These are phyloP conservation scores for Globisporangium carolinianum DNA, from an alignment of 352 stramenopile species.

Conservation along the genomic window DNA sequence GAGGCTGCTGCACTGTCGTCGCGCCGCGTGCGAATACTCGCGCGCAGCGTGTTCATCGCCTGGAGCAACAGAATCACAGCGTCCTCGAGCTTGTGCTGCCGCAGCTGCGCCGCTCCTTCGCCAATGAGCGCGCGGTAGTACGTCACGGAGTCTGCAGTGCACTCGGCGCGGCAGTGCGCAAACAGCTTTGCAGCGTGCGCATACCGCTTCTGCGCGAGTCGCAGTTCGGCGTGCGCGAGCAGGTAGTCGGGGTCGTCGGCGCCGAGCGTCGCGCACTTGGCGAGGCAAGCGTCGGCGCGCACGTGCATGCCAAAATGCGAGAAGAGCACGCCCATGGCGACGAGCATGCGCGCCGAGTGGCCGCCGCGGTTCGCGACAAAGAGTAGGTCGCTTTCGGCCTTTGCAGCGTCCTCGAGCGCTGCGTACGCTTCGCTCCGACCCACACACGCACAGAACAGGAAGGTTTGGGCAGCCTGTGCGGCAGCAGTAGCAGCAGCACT, in stretches of 20 bases:
- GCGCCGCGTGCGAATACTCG: slow-evolving; percentile 12
- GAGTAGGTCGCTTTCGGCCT: slow-evolving; percentile 28
- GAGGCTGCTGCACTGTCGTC: not conserved
- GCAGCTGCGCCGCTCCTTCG: slow-evolving; percentile 30
- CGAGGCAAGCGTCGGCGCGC: slow-evolving; percentile 39
- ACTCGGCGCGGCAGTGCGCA: slow-evolving; percentile 24
- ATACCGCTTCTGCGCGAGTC: slow-evolving; percentile 36
- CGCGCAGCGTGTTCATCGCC: slow-evolving; percentile 27
- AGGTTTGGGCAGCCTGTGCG: slow-evolving; percentile 18
- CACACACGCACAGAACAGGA: slow-evolving; percentile 34
- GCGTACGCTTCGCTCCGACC: slow-evolving; percentile 32
- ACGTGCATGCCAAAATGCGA: slow-evolving; percentile 45
- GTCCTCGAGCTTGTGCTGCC: slow-evolving; percentile 36
- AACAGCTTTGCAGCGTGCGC: slow-evolving; percentile 25
- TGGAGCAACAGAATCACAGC: slow-evolving; percentile 29
- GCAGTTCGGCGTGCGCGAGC: slow-evolving; percentile 38
- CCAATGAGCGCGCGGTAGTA: slow-evolving; percentile 43
- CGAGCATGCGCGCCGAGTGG: slow-evolving; percentile 14
- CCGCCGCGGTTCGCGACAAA: slow-evolving; percentile 36
- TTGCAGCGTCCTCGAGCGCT: slow-evolving; percentile 17
- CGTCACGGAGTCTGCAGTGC: slow-evolving; percentile 16
- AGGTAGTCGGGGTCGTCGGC: slow-evolving; percentile 33
- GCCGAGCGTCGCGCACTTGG: slow-evolving; percentile 26
- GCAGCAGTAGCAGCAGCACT: not conserved
- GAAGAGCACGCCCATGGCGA: slow-evolving; percentile 50